Base-by-base conservation (phyloP, 176 grass and related monocot genomes). In the Urochloa ruziziensis region DNA sequence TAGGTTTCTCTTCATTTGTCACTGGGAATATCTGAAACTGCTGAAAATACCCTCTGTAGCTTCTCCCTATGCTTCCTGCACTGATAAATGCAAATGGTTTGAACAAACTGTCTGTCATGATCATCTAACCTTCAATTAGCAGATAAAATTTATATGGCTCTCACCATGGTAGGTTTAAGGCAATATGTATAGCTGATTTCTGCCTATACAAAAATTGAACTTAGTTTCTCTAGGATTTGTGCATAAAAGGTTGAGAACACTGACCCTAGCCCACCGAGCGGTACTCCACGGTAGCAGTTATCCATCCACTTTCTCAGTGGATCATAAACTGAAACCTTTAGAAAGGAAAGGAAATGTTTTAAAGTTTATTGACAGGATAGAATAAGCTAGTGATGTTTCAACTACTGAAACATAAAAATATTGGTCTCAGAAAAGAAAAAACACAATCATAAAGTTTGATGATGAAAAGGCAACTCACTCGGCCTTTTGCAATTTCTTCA, bases 31-130 rank as follows among this genome's bases (percentile, higher is more conserved):
- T 77, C 85, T 98, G 95, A 76, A 92, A 95, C 25, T 94, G 82
- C 88, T 98, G 95, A 74, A 98, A 98, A 77, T 91, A 94, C 33
- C 95, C 95, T 78, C 87, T 98, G 87, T 93, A 98, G 87, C 95
- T 98, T 86, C 89, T 98, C 30, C 95, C 95, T 53, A 98, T 91
- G 74, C 95, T 98, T 81, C 95, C 95, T 89, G 85, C 70, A 84
- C 95, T 98, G 82, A 44, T 64, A 53, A 42, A 53, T 33, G 17
- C 4, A 68, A 18, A 10, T 32, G 32, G 44, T 70, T 63, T 59
- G 9, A 80, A 80, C 17, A 67, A 47, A 59, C 1, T 17, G 13
- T 70, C 6, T 68, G 24, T 49, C 30, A 85, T 68, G 29, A 4
- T 16, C 6, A 21, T 48, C 13, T 48, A 43, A 58, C 10, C 9